A percentile compares a stretch with the other conserved stretches of the same genome.
These are phyloP conservation scores for Stachybotrys elegans DNA, from an alignment of 2,329 filamentous ascomycete species.

Conservation along the genomic window DNA sequence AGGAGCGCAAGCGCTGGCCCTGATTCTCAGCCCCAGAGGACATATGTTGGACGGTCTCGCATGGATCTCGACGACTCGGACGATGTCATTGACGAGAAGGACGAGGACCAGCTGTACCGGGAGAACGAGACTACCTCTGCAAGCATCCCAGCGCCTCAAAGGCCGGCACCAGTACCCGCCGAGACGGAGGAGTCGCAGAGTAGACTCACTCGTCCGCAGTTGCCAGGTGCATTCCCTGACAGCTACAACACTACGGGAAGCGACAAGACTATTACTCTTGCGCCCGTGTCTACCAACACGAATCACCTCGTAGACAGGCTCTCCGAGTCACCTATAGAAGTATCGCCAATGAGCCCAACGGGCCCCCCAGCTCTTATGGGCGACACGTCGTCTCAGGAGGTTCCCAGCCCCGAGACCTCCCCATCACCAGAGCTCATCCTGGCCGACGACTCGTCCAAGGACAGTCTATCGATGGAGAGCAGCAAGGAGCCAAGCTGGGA, in stretches of 20 bases:
- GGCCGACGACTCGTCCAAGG: constrained; percentile 32
- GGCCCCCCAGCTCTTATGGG: constrained; percentile 63
- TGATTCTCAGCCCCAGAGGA: constrained; percentile 49
- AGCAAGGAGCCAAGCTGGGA: constrained; percentile 63
- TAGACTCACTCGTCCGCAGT: constrained; percentile 22
- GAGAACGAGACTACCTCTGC: not conserved
- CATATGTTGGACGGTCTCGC: constrained; percentile 47
- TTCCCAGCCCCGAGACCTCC: constrained; percentile 57
- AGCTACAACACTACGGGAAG: constrained; percentile 29
- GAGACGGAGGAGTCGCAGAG: constrained; percentile 13
- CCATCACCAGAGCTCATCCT: constrained; percentile 58
- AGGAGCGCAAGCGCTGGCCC: constrained; percentile 27
- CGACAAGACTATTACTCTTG: constrained; percentile 24
- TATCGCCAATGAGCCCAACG: constrained; percentile 43
- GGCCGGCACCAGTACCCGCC: constrained; percentile 11
- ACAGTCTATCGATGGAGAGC: constrained; percentile 29
- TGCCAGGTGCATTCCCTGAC: constrained; percentile 37
- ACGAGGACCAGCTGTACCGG: constrained; percentile 23
- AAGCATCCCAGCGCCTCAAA: not conserved
- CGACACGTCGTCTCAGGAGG: constrained; percentile 68
- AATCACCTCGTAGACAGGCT: too few relatives aligned
- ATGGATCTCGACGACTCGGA: constrained; percentile 69
- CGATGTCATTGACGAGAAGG: constrained; percentile 44
- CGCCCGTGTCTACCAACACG: constrained; percentile 19
- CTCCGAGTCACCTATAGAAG: constrained; percentile 64